A percentile compares a stretch with the other conserved stretches of the same genome.
Conservation (phyloP, 2,329 filamentous ascomycete genomes). For the Cordyceps cicadae region DNA sequence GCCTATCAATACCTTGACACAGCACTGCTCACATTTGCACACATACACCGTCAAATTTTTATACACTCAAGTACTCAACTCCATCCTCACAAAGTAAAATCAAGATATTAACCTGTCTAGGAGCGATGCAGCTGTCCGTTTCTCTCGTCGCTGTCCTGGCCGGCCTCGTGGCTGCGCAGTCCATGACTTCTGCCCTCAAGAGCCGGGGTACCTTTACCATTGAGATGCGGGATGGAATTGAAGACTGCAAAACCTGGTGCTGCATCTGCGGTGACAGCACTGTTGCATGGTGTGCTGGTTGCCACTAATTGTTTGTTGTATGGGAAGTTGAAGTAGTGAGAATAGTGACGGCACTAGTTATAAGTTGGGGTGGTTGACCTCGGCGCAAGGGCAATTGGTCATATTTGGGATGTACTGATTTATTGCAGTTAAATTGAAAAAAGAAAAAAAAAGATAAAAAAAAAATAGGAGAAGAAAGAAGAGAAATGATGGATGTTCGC, state of each 20-base stretch:
- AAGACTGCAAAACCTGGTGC: constrained; percentile 1
- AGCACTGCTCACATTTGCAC: neutral
- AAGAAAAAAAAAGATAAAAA: too few relatives aligned
- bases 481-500: neutral
- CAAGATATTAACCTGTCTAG: neutral
- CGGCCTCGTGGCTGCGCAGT: neutral
- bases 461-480: too few relatives aligned
- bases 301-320: neutral
- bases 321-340: neutral
- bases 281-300: neutral
- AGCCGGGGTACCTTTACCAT: neutral
- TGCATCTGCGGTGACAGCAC: constrained; percentile 2
- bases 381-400: neutral
- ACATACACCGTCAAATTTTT: neutral
- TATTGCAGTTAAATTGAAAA: neutral
- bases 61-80: neutral
- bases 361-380: neutral
- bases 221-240: neutral
- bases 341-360: neutral
- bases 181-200: neutral
- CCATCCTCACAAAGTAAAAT: neutral
- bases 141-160: neutral
- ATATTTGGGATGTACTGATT: neutral
- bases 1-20: too few relatives aligned
- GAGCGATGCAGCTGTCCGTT: neutral